A percentile compares a stretch with the other conserved stretches of the same genome.
Conservation (phyloP, 176 grass and related monocot genomes). For the Phoenix roebelenii region DNA sequence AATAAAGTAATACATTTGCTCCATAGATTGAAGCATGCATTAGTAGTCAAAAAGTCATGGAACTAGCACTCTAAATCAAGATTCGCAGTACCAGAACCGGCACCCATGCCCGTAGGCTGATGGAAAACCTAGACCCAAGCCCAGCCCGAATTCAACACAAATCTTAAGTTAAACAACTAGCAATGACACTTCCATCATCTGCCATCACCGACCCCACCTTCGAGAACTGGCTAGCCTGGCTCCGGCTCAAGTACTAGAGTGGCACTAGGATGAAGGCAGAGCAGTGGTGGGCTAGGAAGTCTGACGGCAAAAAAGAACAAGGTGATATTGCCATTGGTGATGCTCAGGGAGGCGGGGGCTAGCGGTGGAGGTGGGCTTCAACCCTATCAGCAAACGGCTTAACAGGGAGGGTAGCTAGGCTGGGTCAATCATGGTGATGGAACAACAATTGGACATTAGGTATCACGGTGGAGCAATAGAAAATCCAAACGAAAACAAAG, state of each 20-base stretch:
- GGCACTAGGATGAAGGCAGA: slow-evolving; percentile 56
- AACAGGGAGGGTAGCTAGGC: slow-evolving; percentile 47
- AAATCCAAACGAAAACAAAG: too few species aligned
- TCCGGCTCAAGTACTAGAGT: slow-evolving; percentile 45
- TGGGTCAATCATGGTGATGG: slow-evolving; percentile 20
- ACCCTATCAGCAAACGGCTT: slow-evolving; percentile 62
- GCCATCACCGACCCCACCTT: slow-evolving; percentile 25
- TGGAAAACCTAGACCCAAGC: too few species aligned
- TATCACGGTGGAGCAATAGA: too few species aligned
- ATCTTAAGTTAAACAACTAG: too few species aligned
- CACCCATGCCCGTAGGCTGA: too few species aligned
- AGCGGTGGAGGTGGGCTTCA: slow-evolving; percentile 66
- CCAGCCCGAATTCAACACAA: too few species aligned
- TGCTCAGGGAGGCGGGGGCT: slow-evolving; percentile 45
- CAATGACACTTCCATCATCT: not conserved
- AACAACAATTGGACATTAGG: too few species aligned
- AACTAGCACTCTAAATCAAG: too few species aligned
- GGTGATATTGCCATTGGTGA: slow-evolving; percentile 71
- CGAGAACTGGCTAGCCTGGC: slow-evolving; percentile 38
- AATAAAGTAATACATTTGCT: too few species aligned
- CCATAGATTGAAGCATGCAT: too few species aligned
- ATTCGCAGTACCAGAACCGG: too few species aligned
- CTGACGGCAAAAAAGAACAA: slow-evolving; percentile 4
- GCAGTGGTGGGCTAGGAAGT: slow-evolving; percentile 23
- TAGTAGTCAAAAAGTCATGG: too few species aligned